Evolutionary conservation across 805 yeast species (phyloP), one percentile per base, ranked within the genome.

Genomic region (Kodamaea neixiangensis): DNA sequence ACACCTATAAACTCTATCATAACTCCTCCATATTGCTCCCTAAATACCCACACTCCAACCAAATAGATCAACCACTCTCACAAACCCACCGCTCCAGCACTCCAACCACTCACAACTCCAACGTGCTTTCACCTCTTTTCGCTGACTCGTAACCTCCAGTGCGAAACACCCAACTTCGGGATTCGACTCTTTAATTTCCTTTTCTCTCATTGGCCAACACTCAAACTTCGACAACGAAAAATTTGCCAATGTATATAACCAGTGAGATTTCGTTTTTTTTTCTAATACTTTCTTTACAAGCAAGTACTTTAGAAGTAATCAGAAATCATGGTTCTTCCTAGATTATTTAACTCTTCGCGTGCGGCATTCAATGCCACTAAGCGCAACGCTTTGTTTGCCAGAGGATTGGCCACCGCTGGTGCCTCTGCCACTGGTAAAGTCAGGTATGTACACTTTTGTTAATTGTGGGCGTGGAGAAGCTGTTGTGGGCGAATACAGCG

Each of bases 291-390:
- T 48, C 46, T 48, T 48, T 47, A 44, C 38, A 44, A 48, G 51
- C 51, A 48, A 48, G 44, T 44, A 47, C 44, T 44, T 48, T 48
- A 48, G 48, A 44, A 48, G 51, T 37, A 51, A 54, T 13, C 51
- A 48, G 50, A 42, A 19, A 48, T 20, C 51, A 80, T 80, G 85
- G 83, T 80, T 75, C 79, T 78, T 71, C 79, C 79, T 62, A 75
- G 78, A 73, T 73, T 75, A 72, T 71, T 74, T 66, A 73, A 74
- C 73, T 60, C 71, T 62, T 83, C 96, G 65, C 90, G 91, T 78
- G 81, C 87, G 71, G 96, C 96, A 68, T 83, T 87, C 77, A 83
- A 85, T 76, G 92, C 93, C 65, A 96, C 91, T 67, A 87, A 84
- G 81, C 89, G 91, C 72, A 85, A 86, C 80, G 66, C 76, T 69